Evolutionary conservation across 257 asterid genomes (phyloP), one percentile per base, ranked within the genome.

Genomic region (Osmanthus fragrans): DNA sequence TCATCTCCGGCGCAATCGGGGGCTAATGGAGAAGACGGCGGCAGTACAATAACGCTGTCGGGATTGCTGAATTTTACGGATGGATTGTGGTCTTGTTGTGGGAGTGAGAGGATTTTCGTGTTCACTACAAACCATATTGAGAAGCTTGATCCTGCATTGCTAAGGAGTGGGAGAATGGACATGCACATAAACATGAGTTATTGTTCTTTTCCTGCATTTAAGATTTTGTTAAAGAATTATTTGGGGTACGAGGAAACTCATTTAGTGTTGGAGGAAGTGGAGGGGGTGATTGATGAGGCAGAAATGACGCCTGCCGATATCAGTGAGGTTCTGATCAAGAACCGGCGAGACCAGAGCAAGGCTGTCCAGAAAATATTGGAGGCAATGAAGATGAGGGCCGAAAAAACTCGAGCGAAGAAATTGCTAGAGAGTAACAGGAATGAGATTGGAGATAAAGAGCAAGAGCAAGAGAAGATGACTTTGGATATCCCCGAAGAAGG

Each of bases 301-400:
- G 82, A 80, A 42, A 86, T 86, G 88, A 86, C 90, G 16, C 90
- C 90, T 0, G 90, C 90, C 0, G 90, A 86, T 76, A 78, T 86
- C 30, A 84, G 88, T 73, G 88, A 84, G 34, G 82, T 81, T 58
- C 72, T 86, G 60, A 86, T 86, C 82, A 86, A 84, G 82, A 84
- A 86, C 60, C 76, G 85, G 77, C 76, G 90, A 1, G 81, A 84
- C 2, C 77, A 82, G 64, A 77, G 36, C 21, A 82, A 72, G 63
- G 86, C 88, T 0, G 76, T 82, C 8, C 72, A 77, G 79, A 86
- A 86, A 49, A 70, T 86, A 74, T 45, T 82, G 21, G 85, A 82
- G 78, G 74, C 72, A 29, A 39, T 84, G 80, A 80, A 69, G 69
- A 30, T 18, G 27, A 84, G 70, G 27, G 88, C 85, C 18, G 78